Evolutionary conservation across 176 grass and related monocot species (phyloP).

Genomic region (Paspalum vaginatum): DNA sequence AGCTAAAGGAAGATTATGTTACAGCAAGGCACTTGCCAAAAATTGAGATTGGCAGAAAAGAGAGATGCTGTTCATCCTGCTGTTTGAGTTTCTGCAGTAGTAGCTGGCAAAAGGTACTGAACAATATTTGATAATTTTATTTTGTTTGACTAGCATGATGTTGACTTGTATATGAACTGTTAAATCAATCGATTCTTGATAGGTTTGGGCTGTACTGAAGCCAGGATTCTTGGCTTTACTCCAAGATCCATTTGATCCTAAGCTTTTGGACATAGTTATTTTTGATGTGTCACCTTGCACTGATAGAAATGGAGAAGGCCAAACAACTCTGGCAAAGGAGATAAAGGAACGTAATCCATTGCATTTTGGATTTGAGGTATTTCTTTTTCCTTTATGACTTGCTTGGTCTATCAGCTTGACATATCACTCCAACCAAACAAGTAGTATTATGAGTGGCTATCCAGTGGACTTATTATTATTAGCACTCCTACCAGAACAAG

Average conservation of each 20-base stretch:
- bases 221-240: constrained; percentile 88
- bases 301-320: constrained; percentile 48
- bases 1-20: constrained; percentile 86
- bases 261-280: constrained; percentile 82
- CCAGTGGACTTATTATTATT: not conserved
- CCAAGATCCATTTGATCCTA: constrained; percentile 80
- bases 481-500: not conserved
- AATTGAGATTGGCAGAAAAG: constrained; percentile 52
- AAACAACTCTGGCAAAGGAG: constrained; percentile 63
- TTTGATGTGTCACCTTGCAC: constrained; percentile 69
- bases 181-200: constrained; percentile 26
- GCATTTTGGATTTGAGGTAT: constrained; percentile 80
- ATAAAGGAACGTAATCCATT: constrained; percentile 81
- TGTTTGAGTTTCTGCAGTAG: constrained; percentile 64
- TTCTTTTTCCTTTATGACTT: constrained; percentile 15
- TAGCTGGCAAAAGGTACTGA: constrained; percentile 71
- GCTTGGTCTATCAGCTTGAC: constrained; percentile 5
- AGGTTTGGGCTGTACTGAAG: constrained; percentile 94
- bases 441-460: not conserved
- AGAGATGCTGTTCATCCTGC: constrained; percentile 46
- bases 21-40: constrained; percentile 63
- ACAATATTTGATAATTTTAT: not conserved
- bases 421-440: not conserved
- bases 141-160: constrained; percentile 22
- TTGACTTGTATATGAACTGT: constrained; percentile 1